Evolutionary conservation across 1,284 basidiomycete species (phyloP), one percentile per base, ranked within the genome.

Genomic region (Cystobasidium sp.): DNA sequence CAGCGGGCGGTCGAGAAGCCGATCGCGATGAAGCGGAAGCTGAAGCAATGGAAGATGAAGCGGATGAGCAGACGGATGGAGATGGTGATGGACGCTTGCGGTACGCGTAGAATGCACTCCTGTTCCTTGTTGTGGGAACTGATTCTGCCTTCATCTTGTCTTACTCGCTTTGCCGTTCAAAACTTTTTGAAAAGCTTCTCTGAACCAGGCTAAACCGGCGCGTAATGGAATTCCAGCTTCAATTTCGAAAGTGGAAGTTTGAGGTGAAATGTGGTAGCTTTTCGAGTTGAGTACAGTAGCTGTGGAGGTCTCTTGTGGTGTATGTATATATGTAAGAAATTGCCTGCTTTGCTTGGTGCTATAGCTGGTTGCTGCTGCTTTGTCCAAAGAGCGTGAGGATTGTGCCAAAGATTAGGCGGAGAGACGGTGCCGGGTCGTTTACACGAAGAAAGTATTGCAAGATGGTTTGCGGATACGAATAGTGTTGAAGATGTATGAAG

Each of bases 141-240:
- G 58, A 63, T 51, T 71, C 69, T 62, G 69, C 69, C 69, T 71
- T 71, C 69, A 71, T 71, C 46, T 71, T 63, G 59, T 44, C 7
- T 47, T 20, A 39, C 22, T 61, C 16, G 24, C 31, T 47, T 14
- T 14, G 51, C 24, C 20, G 1, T 31, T 37, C 16, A 22, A 53
- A 41, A n/a, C 61, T 63, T 14, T 39, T 37, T 43, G 43, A 24
- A 24, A 8, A 14, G 53, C 39, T 59, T 31, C 52, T 22, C 37
- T 59, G 39, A 18, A n/a, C 37, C 56, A 41, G 43, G 56, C 56
- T 10, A 43, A 59, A 24, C 4, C 12, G 56, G 56, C 56, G 56
- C 56, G 56, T 31, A 31, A 31, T 31, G 31, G 1, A 31, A 31
- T 31, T 31, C 31, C 31, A 31, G 31, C 31, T 31, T 31, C 5